Conservation (phyloP, 345 rosid genomes). For the Nephelium lappaceum region DNA sequence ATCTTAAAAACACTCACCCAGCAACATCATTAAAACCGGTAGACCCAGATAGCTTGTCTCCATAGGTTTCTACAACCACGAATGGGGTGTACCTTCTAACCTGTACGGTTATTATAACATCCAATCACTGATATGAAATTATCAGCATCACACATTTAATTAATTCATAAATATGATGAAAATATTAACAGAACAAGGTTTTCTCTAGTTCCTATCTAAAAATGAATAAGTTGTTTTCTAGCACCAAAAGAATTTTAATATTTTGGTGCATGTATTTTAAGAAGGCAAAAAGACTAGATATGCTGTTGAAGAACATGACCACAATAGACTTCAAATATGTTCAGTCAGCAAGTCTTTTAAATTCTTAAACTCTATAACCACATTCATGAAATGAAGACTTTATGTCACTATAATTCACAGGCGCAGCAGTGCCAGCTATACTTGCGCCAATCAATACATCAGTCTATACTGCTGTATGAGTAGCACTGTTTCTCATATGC, state of each 20-base stretch:
- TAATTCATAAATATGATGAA: background rate
- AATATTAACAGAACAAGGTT: background rate
- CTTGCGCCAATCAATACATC: background rate
- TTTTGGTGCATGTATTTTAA: background rate
- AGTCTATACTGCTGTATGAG: background rate
- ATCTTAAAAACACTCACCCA: constrained; percentile 48
- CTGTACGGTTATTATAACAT: constrained; percentile 34
- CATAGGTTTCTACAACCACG: constrained; percentile 75
- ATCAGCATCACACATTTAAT: background rate
- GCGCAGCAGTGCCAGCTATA: background rate
- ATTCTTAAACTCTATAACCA: background rate
- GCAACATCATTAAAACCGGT: constrained; percentile 72
- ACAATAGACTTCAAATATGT: background rate
- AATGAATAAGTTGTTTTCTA: background rate
- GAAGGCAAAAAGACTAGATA: too few relatives aligned
- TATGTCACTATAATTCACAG: background rate
- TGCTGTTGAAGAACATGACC: background rate
- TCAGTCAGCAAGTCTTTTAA: background rate
- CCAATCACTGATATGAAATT: background rate
- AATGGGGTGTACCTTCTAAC: constrained; percentile 69
- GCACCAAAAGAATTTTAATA: background rate
- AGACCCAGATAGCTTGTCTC: constrained; percentile 77
- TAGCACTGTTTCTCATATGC: background rate
- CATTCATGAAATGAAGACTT: background rate
- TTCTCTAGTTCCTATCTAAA: background rate